Evolutionary conservation across 2,329 filamentous ascomycete species (phyloP).

Genomic region (Colletotrichum noveboracense): DNA sequence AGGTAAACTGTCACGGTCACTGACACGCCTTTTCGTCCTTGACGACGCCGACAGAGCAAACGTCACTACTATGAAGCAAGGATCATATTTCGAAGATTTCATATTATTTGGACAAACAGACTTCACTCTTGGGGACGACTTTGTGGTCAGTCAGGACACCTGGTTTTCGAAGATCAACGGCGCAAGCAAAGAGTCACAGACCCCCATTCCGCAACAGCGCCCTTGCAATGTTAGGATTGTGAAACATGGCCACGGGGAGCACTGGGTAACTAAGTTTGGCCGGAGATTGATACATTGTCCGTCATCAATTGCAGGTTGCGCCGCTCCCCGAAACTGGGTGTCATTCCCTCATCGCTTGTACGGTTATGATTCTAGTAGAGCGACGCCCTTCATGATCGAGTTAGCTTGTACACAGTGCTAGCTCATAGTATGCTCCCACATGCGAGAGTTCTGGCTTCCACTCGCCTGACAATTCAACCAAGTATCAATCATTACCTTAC

Average conservation of each 20-base stretch:
- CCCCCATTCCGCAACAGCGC: neutral
- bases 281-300: neutral
- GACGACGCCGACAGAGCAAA: too few species aligned
- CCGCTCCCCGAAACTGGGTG: neutral
- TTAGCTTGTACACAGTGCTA: neutral
- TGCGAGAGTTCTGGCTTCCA: too few species aligned
- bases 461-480: too few species aligned
- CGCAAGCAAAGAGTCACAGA: rapidly evolving
- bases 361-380: neutral
- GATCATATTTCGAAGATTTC: too few species aligned
- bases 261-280: neutral
- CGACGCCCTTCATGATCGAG: neutral
- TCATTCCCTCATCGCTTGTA: neutral
- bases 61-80: too few species aligned
- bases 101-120: too few species aligned
- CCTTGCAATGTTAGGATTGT: too few species aligned
- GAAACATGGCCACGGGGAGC: neutral
- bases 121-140: neutral
- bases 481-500: too few species aligned
- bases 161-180: neutral
- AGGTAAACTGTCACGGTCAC: too few species aligned
- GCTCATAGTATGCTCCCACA: too few species aligned
- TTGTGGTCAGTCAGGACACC: neutral
- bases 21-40: too few species aligned
- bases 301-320: neutral